Evolutionary conservation across 2,329 filamentous ascomycete genomes (phyloP), one percentile per base, ranked within the genome.

Genomic region (Colletotrichum cordylinicola): DNA sequence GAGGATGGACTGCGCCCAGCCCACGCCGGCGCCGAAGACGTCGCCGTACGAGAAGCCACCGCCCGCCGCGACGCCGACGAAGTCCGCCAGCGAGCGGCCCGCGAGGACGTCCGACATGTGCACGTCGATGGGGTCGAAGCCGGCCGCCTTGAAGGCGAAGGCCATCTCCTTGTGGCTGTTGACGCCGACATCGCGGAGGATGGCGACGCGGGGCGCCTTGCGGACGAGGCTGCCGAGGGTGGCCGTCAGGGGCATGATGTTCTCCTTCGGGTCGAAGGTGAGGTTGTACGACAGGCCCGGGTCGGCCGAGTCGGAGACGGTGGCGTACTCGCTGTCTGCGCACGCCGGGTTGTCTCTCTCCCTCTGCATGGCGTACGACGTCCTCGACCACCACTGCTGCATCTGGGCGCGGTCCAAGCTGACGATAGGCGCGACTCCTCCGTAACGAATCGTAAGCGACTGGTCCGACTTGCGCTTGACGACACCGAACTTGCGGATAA

Each of bases 151-250:
- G 90, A 98, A 98, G 65, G 96, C 96, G 82, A 98, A 98, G 1
- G 97, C 97, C 95, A 99, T 98, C 85, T 99, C 97, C n/a, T 95
- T 93, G 81, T 98, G 92, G 56, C 96, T 95, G 86, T 99, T 98
- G 79, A 98, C 95, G 83, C 97, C 97, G 84, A 98, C 96, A 85
- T 98, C 97, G 82, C 97, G 91, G 27, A 99, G 92, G 80, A 99
- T 98, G 58, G 97, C 97, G 29, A 99, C 96, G 37, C 93, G 92
- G 2, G 94, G 94, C 85, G 83, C 80, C 80, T 87, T 90, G 77
- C 88, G 89, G 82, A 95, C 91, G 74, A 88, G 79, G 78, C 84
- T 82, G 68, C 86, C 84, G 82, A 85, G 88, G 80, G 84, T 87
- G 78, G 83, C 87, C 82, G 75, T 90, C 77, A 95, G 85, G 27